phyloP scores from a whole-genome alignment of 352 stramenopile genomes.

The Globisporangium canariense region DNA sequence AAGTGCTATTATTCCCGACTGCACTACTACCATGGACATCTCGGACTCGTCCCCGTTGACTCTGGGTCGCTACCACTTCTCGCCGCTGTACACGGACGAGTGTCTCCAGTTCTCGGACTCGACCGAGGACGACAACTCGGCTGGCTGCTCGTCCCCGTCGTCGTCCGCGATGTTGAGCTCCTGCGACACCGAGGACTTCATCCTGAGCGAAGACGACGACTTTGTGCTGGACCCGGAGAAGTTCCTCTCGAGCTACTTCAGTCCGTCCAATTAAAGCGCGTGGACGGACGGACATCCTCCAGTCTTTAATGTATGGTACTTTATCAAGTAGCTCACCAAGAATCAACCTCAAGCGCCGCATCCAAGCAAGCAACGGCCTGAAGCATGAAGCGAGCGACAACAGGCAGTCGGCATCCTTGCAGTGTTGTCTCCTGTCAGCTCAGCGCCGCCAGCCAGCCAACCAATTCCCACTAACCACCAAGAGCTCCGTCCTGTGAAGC shows the following conservation, averaged over 20 bases:
- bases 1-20: neutral
- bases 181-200: conserved; percentile 26
- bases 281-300: neutral
- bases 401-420: conserved; percentile 20
- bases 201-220: conserved; percentile 64
- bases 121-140: neutral
- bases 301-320: conserved; percentile 12
- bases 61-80: conserved; percentile 26
- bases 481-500: neutral
- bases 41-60: conserved; percentile 16
- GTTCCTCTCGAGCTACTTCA: conserved; percentile 85
- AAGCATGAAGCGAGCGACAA: conserved; percentile 15
- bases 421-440: conserved; percentile 17
- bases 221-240: conserved; percentile 86
- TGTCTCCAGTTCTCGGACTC: conserved; percentile 22
- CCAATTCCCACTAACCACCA: neutral
- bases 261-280: conserved; percentile 22
- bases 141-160: conserved; percentile 20
- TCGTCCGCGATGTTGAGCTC: conserved; percentile 18
- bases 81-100: conserved; percentile 26
- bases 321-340: neutral
- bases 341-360: neutral
- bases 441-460: neutral
- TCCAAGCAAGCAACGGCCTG: conserved; percentile 5
- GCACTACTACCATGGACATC: neutral